A percentile compares a stretch with the other conserved stretches of the same genome.
Conservation (phyloP, 306 rosid genomes). For the Styphnolobium japonicum region DNA sequence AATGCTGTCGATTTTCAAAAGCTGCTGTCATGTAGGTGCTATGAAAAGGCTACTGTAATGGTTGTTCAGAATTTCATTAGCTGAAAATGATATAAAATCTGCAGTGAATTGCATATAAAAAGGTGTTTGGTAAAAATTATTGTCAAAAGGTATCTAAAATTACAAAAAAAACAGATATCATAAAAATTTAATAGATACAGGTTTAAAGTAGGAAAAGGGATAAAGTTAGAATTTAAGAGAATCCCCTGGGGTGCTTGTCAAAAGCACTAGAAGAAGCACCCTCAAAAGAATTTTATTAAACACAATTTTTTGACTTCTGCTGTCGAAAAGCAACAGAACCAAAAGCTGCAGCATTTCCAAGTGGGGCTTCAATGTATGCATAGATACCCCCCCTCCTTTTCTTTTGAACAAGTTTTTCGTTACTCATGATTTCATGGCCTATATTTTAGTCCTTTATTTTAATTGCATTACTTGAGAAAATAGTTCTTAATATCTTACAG, state of each 20-base stretch:
- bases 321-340: background rate
- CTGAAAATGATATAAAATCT: slow-evolving; percentile 7
- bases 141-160: background rate
- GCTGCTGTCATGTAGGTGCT: background rate
- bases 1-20: slow-evolving; percentile 11
- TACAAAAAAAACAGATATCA: background rate
- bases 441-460: background rate
- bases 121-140: background rate
- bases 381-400: background rate
- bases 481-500: background rate
- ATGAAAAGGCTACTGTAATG: slow-evolving; percentile 3
- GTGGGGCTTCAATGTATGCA: background rate
- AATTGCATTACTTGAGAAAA: background rate
- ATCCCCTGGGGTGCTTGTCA: background rate
- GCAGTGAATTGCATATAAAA: background rate
- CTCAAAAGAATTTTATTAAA: background rate
- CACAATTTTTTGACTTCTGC: background rate
- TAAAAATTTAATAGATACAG: background rate
- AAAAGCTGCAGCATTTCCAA: background rate
- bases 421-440: background rate
- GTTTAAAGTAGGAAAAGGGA: background rate
- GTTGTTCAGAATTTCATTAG: slow-evolving; percentile 10
- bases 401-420: background rate
- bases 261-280: background rate
- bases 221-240: background rate